Base-by-base conservation (phyloP, 2,329 filamentous ascomycete species). In the Arthroderma uncinatum region DNA sequence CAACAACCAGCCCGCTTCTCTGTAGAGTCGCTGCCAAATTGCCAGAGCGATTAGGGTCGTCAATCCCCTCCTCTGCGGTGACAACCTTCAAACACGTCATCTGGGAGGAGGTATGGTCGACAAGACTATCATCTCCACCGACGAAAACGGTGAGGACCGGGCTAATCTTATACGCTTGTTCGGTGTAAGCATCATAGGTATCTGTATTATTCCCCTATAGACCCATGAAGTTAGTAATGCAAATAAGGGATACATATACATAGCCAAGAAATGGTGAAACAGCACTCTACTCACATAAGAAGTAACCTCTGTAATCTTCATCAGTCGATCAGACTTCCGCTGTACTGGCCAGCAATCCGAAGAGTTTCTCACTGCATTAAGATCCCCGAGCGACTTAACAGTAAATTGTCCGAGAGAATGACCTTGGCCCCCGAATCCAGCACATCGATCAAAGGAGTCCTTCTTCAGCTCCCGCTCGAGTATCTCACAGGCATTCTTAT, bases 1-100 rank as follows among this genome's bases (percentile, higher is more conserved):
- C 10, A n/a, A 19, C 2, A 33, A 30, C n/a, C 28, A 50, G 3
- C 44, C 44, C 23, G 25, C 25, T 50, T 28, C 44, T 25, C 9
- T 5, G 6, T 12, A 19, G n/a, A 19, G 7, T 33, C 2, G n/a
- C 33, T 1, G 44, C 44, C 14, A 10, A 30, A 16, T 33, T 50
- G 23, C 25, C 44, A 6, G 25, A n/a, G n/a, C 6, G 25, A 3
- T 16, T 14, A n/a, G 23, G 44, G 14, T 54, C 33, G 8, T 12
- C 21, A 10, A 4, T 21, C 19, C 25, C 6, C 30, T 53, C 14
- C 28, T 34, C 4, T 4, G 8, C 28, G 16, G 52, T 60, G 16
- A 63, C 58, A 5, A 59, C 52, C 23, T 63, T 63, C 12, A 62
- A 53, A 23, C 62, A 63, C 12, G 61, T 62, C 21, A 63, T 50